Evolutionary conservation across 1,139 yeast genomes (phyloP).

Genomic region (Torulaspora pretoriensis): DNA sequence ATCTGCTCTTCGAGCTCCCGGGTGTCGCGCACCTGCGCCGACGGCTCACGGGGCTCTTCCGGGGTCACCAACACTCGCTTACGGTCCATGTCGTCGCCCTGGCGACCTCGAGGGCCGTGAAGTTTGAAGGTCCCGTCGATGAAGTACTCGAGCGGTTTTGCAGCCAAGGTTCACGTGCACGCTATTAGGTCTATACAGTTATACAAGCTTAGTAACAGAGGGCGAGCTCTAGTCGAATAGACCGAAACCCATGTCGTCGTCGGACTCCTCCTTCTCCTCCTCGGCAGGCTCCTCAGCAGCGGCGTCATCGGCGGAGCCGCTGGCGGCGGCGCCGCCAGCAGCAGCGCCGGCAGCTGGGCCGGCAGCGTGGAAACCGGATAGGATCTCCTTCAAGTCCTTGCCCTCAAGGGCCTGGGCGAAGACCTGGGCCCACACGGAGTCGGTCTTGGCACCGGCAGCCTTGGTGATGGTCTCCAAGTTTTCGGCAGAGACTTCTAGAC

Average conservation of each 20-base stretch:
- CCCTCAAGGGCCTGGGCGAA: slow-evolving; percentile 97
- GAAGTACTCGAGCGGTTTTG: no score
- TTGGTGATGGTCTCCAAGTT: slow-evolving; percentile 78
- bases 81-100: not conserved
- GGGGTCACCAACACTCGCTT: slow-evolving; percentile 14
- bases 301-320: slow-evolving; percentile 60
- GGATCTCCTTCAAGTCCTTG: slow-evolving; percentile 87
- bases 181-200: not conserved
- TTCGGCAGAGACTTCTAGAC: slow-evolving; percentile 89
- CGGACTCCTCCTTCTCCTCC: slow-evolving; percentile 55
- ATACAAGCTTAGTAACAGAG: slow-evolving; percentile 15
- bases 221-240: slow-evolving; percentile 49
- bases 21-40: slow-evolving; percentile 26
- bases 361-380: slow-evolving; percentile 72
- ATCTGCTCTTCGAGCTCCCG: slow-evolving; percentile 26
- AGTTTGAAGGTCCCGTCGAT: no score
- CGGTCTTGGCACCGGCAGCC: slow-evolving; percentile 89
- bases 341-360: slow-evolving; percentile 61
- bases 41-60: slow-evolving; percentile 11
- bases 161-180: not conserved
- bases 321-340: slow-evolving; percentile 53
- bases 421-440: slow-evolving; percentile 86
- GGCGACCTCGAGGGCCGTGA: no score
- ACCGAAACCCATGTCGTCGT: slow-evolving; percentile 85
- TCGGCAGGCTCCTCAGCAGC: slow-evolving; percentile 50